Evolutionary conservation across 164 flowering plant species (phyloP), one percentile per base, ranked within the genome.

Genomic region (Liquidambar formosana): DNA sequence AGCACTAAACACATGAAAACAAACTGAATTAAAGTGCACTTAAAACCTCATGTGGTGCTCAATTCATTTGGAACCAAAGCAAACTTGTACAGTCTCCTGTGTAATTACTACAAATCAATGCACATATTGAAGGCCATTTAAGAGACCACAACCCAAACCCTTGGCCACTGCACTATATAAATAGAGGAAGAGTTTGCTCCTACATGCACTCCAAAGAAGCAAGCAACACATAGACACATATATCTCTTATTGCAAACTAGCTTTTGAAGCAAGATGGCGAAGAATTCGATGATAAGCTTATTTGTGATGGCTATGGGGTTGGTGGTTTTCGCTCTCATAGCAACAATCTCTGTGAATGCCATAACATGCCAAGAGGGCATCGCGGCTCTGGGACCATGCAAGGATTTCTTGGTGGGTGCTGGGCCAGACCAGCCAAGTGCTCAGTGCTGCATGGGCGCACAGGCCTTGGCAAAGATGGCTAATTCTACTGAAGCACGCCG

Each of bases 331-430:
- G 70, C 38, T 12, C 3, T 67, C 56, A 15, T 28, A 23, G 59
- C 63, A 15, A 41, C 43, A 52, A 27, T n/a, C 2, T n/a, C n/a
- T n/a, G 62, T 23, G n/a, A 61, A 9, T 11, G 82, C 69, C 12
- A 4, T 79, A 0, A 70, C 88, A 0, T 84, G 88, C 28, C 47
- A 66, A 0, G 81, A 82, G 33, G 84, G 84, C 0, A 65, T 83
- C 43, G 10, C 26, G 0, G 76, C 78, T 33, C n/a, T 85, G 74
- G 15, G 78, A 21, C 86, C 88, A 0, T 85, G 88, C 26, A 73
- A 61, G 10, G 44, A 73, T 0, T 85, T 10, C 63, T 65, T 85
- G 75, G 1, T 75, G 48, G 86, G 84, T 0, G 0, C 64, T 1
- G 71, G 83, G 13, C 57, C 71, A 0, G 28, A 74, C 9, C 51